Evolutionary conservation across 768 basidiomycete genomes (phyloP).

Genomic region (Pleurotus ostreatus): DNA sequence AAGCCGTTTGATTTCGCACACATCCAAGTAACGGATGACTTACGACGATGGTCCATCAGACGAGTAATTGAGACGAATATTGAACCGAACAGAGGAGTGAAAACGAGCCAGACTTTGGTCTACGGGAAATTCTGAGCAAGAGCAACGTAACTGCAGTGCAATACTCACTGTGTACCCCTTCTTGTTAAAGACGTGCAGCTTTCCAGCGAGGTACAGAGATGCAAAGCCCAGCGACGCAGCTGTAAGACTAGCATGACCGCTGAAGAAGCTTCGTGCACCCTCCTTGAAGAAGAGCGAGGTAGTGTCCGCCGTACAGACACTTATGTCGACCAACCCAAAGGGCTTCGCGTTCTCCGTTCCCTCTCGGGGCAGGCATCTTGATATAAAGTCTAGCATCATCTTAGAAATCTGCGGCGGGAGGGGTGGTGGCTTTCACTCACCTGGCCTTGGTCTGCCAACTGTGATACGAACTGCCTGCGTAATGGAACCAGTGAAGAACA

Average conservation of each 20-base stretch:
- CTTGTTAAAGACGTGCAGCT: constrained; percentile 19
- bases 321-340: constrained; percentile 20
- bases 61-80: constrained; percentile 21
- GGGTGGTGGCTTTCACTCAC: constrained; percentile 1
- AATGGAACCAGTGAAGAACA: constrained; percentile 14
- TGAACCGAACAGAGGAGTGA: constrained; percentile 16
- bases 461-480: constrained; percentile 15
- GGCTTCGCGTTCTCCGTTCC: constrained; percentile 15
- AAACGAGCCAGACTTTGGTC: constrained; percentile 21
- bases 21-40: background rate
- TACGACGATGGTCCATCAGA: constrained; percentile 19
- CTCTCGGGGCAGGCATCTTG: constrained; percentile 17
- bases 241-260: constrained; percentile 21
- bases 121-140: constrained; percentile 1
- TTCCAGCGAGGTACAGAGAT: constrained; percentile 20
- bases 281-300: constrained; percentile 17
- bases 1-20: background rate
- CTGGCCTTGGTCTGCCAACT: constrained; percentile 19
- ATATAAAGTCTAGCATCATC: constrained; percentile 16
- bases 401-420: too few species aligned
- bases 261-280: constrained; percentile 23
- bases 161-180: constrained; percentile 15
- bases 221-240: constrained; percentile 15
- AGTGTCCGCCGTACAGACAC: constrained; percentile 16
- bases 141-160: background rate